These are phyloP conservation scores for Carex arenaria DNA, from an alignment of 202 grass and related monocot species.

Conservation along the genomic window DNA sequence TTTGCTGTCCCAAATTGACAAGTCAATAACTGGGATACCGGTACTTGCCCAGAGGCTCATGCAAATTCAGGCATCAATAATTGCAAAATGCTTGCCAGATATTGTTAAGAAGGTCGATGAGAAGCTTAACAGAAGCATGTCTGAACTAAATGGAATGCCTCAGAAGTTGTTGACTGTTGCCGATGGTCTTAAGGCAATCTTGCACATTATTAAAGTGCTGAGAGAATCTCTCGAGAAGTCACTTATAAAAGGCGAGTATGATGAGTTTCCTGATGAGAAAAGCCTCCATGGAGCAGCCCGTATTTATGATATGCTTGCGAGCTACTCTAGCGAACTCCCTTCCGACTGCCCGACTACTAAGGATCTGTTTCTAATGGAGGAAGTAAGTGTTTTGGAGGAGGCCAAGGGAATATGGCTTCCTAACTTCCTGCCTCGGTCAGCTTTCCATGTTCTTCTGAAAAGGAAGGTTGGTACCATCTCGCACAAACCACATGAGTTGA, in stretches of 20 bases:
- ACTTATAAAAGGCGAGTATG: constrained; percentile 38
- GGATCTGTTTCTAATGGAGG: constrained; percentile 48
- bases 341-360: not conserved
- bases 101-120: constrained; percentile 53
- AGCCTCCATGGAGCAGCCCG: constrained; percentile 36
- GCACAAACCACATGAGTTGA: constrained; percentile 23
- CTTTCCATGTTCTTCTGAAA: constrained; percentile 28
- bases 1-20: constrained; percentile 35
- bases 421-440: constrained; percentile 37
- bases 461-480: constrained; percentile 20
- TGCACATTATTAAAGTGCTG: constrained; percentile 12
- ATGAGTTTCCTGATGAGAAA: constrained; percentile 28
- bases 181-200: constrained; percentile 12
- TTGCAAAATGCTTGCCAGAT: constrained; percentile 43
- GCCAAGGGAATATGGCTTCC: constrained; percentile 40
- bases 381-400: constrained; percentile 41
- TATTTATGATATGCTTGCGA: constrained; percentile 31
- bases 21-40: constrained; percentile 41
- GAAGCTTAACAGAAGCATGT: constrained; percentile 28
- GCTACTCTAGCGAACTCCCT: not conserved
- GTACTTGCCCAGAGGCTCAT: constrained; percentile 41
- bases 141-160: constrained; percentile 40
- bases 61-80: constrained; percentile 40
- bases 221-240: constrained; percentile 29
- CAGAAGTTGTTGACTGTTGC: not conserved